Base-by-base conservation (phyloP, 208 protist species). In the Acanthamoeba polyphaga region DNA sequence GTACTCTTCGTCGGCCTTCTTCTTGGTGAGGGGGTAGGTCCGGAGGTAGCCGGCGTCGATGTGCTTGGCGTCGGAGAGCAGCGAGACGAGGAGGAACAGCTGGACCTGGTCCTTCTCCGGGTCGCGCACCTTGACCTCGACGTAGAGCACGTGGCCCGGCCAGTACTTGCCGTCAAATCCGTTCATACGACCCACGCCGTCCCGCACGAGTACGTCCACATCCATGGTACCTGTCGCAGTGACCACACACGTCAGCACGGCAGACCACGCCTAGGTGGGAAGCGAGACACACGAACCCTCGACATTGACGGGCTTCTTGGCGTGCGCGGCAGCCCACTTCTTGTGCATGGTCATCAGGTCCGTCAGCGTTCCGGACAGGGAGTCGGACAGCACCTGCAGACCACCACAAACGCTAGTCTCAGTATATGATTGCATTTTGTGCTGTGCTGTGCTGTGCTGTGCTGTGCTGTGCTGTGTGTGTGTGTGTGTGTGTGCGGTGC, bases 71-170 rank as follows among this genome's bases (percentile, higher is more conserved):
- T 78, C 70, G 38, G 32, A 24, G 17, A 78, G 70, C 70, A 78
- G 38, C 29, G 70, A 78, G 70, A 78, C 70, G 32, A 78, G n/a
- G 70, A 78, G 70, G 70, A 78, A 78, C 15, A 78, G 70, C 70
- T 34, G 70, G 3, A 78, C 38, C 70, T 78, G n/a, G 38, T 78
- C 70, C 29, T 78, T 78, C 32, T 34, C 70, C 29, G 70, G 70
- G 29, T 78, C 70, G 13, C 38, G n/a, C 70, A 78, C 70, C 38
- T 78, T 78, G 70, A 78, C 70, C 29, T 78, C 70, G 70, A 78
- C 70, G 70, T 78, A 78, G 17, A 78, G 38, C 38, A 78, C 70
- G 38, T 78, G 70, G 70, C 70, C 70, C n/a, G 70, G 70, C 70
- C 70, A 78, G 70, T 78, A 78, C 38, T 78, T 78, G 70, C 70